Conservation (phyloP, 768 basidiomycete genomes). For the Pisolithus sp. region DNA sequence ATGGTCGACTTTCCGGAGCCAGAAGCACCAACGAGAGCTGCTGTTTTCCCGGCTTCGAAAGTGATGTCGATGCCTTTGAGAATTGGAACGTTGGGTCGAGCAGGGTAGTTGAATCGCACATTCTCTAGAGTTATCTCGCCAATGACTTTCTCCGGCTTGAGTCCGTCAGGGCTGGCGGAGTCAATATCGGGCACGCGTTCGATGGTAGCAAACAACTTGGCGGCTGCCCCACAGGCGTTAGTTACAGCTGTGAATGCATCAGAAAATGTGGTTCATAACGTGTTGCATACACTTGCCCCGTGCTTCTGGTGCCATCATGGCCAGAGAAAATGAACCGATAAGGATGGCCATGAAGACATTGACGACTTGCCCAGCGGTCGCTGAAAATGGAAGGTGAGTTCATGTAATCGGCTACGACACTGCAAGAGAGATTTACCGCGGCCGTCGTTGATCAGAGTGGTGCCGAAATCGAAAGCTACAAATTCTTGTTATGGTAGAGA, state of each 20-base stretch:
- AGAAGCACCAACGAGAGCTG: slow-evolving; percentile 73
- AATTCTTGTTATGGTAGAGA: neutral
- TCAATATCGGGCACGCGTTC: slow-evolving; percentile 85
- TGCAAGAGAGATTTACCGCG: slow-evolving; percentile 34
- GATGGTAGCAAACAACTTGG: slow-evolving; percentile 83
- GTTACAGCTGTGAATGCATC: slow-evolving; percentile 48
- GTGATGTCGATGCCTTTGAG: slow-evolving; percentile 60
- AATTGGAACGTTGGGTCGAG: slow-evolving; percentile 71
- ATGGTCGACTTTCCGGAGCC: slow-evolving; percentile 77
- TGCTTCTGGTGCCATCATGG: slow-evolving; percentile 79
- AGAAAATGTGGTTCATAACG: neutral
- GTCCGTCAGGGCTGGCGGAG: slow-evolving; percentile 60
- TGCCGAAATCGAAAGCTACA: slow-evolving; percentile 82
- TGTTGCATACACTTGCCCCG: slow-evolving; percentile 45
- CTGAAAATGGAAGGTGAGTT: slow-evolving; percentile 26
- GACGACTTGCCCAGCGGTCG: slow-evolving; percentile 64
- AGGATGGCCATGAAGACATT: slow-evolving; percentile 82
- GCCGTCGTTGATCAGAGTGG: slow-evolving; percentile 66
- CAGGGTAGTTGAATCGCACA: slow-evolving; percentile 82
- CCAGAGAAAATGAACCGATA: slow-evolving; percentile 88
- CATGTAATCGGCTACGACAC: neutral
- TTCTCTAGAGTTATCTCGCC: slow-evolving; percentile 71
- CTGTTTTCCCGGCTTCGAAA: slow-evolving; percentile 73
- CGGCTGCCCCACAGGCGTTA: slow-evolving; percentile 82
- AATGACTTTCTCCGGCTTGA: slow-evolving; percentile 56